Base-by-base conservation (phyloP, 306 rosid genomes). In the Corylus heterophylla region DNA sequence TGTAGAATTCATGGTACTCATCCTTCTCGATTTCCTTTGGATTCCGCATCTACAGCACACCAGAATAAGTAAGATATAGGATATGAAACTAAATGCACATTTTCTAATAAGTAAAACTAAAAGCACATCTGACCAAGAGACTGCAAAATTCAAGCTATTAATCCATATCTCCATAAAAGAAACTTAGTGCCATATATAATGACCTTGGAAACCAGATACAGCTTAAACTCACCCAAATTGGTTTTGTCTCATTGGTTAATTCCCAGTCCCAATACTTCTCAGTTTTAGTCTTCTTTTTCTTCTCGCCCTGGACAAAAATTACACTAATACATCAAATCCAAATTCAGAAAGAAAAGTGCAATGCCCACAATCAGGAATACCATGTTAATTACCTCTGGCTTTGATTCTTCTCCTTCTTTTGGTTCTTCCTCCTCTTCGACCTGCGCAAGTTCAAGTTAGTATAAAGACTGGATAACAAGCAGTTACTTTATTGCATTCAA, bases 221-320 rank as follows among this genome's bases (percentile, higher is more conserved):
- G 18, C 73, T 54, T 54, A 7, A 84, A 88, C 99, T 89, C 85
- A 93, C 99, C 99, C 99, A 96, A 73, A 96, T 89, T 79, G 99
- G 98, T 86, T 96, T 93, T 51, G 99, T 93, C 83, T 93, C 98
- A 74, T 96, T 96, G 75, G 93, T 87, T 78, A 96, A 83, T 83
- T 91, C 99, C 99, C 98, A 96, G 85, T 96, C 99, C 99, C 97
- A 93, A 78, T 91, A 96, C 84, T 96, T 96, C 85, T 93, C 99
- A 55, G 98, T 96, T 83, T 88, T 90, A 14, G 83, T 91, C 81
- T 86, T 91, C 86, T 83, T 91, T 85, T 89, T 93, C 87, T 78
- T 87, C 88, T 91, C 97, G 50, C 89, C 97, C 98, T 93, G 88
- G 37, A 35, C 77, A 69, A 52, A 49, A 76, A 82, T 56, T 12